These are phyloP conservation scores for Citrus cavaleriei DNA, from an alignment of 345 rosid genomes.

Conservation along the genomic window DNA sequence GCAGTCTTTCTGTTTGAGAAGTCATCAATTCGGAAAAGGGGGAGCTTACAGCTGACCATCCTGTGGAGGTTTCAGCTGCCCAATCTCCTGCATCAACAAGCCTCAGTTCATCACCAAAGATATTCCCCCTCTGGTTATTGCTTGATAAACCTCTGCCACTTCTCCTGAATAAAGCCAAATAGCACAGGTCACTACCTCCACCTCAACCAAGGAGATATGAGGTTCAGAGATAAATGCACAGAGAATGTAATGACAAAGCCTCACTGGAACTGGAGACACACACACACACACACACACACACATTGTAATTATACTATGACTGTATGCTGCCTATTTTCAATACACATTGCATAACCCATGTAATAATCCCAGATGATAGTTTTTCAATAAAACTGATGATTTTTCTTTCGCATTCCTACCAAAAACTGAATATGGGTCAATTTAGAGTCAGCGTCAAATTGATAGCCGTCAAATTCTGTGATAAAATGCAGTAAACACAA, in stretches of 20 bases:
- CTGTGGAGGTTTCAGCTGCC: slow-evolving; percentile 29
- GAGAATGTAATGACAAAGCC: neutral
- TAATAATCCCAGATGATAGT: neutral
- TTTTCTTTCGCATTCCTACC: neutral
- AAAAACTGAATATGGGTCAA: neutral
- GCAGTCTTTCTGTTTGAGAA: slow-evolving; percentile 33
- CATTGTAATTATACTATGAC: neutral
- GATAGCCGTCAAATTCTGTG: neutral
- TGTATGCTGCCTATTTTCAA: neutral
- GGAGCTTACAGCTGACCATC: slow-evolving; percentile 19
- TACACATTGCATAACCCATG: neutral
- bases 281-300: neutral
- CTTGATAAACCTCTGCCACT: slow-evolving; percentile 28
- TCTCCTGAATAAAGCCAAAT: slow-evolving; percentile 32
- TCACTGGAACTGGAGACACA: neutral
- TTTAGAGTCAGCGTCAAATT: neutral
- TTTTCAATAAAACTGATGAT: neutral
- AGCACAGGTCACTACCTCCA: slow-evolving; percentile 10
- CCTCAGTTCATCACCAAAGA: slow-evolving; percentile 37
- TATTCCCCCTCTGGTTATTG: slow-evolving; percentile 14
- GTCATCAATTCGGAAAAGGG: slow-evolving; percentile 20
- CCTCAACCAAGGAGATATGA: neutral
- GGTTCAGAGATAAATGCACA: neutral
- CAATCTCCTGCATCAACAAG: slow-evolving; percentile 40
- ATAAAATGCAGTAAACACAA: neutral